These are phyloP conservation scores for Phellopilus nigrolimitatus DNA, from an alignment of 1,284 basidiomycete genomes.

Conservation along the genomic window DNA sequence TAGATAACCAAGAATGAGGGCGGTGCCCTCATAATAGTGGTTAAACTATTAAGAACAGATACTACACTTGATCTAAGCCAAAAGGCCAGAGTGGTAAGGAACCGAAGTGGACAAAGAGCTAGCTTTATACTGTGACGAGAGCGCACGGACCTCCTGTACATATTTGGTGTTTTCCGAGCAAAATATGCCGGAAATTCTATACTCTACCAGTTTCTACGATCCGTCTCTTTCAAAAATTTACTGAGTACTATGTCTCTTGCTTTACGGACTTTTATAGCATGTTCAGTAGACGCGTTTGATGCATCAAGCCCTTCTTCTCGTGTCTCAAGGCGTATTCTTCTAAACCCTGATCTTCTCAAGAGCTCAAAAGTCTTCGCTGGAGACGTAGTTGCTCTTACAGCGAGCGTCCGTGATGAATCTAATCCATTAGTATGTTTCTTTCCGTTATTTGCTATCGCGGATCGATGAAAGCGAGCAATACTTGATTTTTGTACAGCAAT, in stretches of 20 bases:
- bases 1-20: constrained; percentile 38
- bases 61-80: constrained; percentile 97
- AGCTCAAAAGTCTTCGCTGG: constrained; percentile 60
- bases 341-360: constrained; percentile 64
- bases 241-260: constrained; percentile 3
- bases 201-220: background rate
- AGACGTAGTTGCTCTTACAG: constrained; percentile 58
- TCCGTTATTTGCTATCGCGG: background rate
- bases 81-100: constrained; percentile 86
- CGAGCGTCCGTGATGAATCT: constrained; percentile 30
- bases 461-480: background rate
- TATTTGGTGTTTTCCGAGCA: background rate
- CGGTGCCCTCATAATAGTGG: constrained; percentile 57
- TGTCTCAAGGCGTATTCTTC: constrained; percentile 55
- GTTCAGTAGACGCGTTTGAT: constrained; percentile 3
- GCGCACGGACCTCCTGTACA: constrained; percentile 1
- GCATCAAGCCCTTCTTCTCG: constrained; percentile 35
- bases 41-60: constrained; percentile 87
- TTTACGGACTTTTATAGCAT: constrained; percentile 8
- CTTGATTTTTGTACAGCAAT: constrained; percentile 32
- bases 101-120: background rate
- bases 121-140: background rate
- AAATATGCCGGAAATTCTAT: background rate
- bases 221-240: background rate
- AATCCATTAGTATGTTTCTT: constrained; percentile 21